Conservation (phyloP, 805 yeast species). For the Metschnikowia kofuensis region DNA sequence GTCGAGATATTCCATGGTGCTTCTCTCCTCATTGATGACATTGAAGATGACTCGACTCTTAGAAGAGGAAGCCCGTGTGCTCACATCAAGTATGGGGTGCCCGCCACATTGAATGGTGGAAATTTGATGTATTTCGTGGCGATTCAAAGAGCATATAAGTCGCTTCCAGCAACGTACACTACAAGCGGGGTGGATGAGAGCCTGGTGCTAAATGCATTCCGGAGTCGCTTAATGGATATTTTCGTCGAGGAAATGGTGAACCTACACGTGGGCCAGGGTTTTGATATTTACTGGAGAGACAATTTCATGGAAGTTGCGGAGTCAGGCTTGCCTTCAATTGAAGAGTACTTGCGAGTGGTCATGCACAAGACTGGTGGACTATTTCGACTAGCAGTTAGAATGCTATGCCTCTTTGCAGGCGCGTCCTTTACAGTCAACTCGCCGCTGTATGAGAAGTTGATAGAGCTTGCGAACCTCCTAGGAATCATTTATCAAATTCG, state of each 20-base stretch:
- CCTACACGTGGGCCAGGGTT: constrained; percentile 86
- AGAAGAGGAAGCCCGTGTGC: constrained; percentile 81
- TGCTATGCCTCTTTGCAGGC: constrained; percentile 26
- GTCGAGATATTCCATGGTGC: constrained; percentile 36
- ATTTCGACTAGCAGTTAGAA: constrained; percentile 66
- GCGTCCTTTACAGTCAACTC: constrained; percentile 10
- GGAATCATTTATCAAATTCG: constrained; percentile 86
- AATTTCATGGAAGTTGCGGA: constrained; percentile 14
- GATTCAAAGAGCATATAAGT: constrained; percentile 42
- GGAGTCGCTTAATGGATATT: constrained; percentile 26
- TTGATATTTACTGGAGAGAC: constrained; percentile 89
- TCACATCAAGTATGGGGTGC: constrained; percentile 71
- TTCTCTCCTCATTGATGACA: constrained; percentile 65
- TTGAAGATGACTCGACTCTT: constrained; percentile 71
- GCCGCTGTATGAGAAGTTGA: constrained; percentile 23
- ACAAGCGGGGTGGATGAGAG: not conserved
- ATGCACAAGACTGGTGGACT: constrained; percentile 86
- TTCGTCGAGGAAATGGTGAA: constrained; percentile 73
- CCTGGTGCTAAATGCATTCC: not conserved
- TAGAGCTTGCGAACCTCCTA: constrained; percentile 67
- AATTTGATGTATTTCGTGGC: constrained; percentile 80
- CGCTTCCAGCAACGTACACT: constrained; percentile 1
- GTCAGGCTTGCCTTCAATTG: constrained; percentile 24
- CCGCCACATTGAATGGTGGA: constrained; percentile 79
- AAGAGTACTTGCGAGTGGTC: constrained; percentile 73